A percentile compares a stretch with the other conserved stretches of the same genome.
Evolutionary conservation across 1,284 basidiomycete genomes (phyloP).

Genomic region (Ustanciosporium gigantosporum): DNA sequence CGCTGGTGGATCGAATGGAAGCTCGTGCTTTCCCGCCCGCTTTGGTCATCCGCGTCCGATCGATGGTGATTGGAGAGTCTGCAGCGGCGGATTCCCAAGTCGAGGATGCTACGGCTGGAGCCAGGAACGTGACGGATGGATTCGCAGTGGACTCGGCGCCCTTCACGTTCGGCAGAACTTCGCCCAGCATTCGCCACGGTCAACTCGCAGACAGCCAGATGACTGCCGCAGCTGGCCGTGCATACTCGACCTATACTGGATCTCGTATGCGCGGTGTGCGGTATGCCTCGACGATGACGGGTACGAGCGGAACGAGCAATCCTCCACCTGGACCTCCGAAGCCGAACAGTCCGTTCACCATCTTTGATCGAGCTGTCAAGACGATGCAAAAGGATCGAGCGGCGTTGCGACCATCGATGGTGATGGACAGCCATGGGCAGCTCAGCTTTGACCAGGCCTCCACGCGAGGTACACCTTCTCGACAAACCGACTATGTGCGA

Average conservation of each 20-base stretch:
- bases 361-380: slow-evolving; percentile 89
- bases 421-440: slow-evolving; percentile 25
- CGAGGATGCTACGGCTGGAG: neutral
- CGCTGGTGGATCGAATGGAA: slow-evolving; percentile 75
- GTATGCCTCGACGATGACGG: slow-evolving; percentile 36
- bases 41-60: slow-evolving; percentile 51
- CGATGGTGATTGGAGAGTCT: slow-evolving; percentile 16
- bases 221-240: neutral
- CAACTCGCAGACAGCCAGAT: neutral
- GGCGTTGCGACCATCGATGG: slow-evolving; percentile 67
- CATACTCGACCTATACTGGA: neutral
- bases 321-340: slow-evolving; percentile 50
- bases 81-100: neutral
- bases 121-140: neutral
- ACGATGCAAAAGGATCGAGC: slow-evolving; percentile 78
- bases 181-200: slow-evolving; percentile 5
- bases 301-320: slow-evolving; percentile 10
- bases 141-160: neutral
- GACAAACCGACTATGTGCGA: slow-evolving; percentile 87
- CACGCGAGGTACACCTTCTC: slow-evolving; percentile 64
- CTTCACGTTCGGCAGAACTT: slow-evolving; percentile 22
- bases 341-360: slow-evolving; percentile 52
- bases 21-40: slow-evolving; percentile 66
- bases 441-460: no score
- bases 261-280: slow-evolving; percentile 12